Evolutionary conservation across 2,329 filamentous ascomycete genomes (phyloP), one percentile per base, ranked within the genome.

Genomic region (Orbilia ellipsospora): DNA sequence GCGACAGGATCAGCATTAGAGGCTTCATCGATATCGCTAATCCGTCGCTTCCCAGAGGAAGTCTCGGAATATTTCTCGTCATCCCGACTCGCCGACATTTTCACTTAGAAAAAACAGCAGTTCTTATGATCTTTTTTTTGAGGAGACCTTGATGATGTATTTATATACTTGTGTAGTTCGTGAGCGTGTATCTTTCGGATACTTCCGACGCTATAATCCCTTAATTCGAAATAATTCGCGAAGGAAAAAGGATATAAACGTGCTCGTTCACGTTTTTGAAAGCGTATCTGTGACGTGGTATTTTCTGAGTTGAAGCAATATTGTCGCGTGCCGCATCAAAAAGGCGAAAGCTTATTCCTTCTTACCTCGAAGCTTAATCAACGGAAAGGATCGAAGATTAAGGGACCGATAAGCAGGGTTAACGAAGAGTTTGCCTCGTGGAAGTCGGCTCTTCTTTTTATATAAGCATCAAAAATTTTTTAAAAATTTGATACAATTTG

Each of bases 31-130:
- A 68, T 28, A 52, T 68, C 64, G n/a, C 64, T 68, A 26, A 44
- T 52, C 13, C 64, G 64, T 51, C 44, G 18, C 55, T 60, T 68
- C 54, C 54, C 64, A 1, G 64, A 68, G 44, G 64, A 68, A 42
- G 54, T 60, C 10, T 68, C 64, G 16, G 54, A 68, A 55, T 28
- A 68, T 16, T 60, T 68, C 26, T 68, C 64, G 18, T 68, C 64
- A 42, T 68, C 64, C 26, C 52, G 54, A n/a, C 16, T 55, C 42
- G 42, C 26, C 42, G 64, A 68, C 64, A 68, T 68, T 6, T 56
- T 66, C 2, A 44, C 36, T 48, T 1, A 23, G 6, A 23, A 48
- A 52, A 52, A 23, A 2, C 1, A 36, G 10, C 31, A 36, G 5
- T 36, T 36, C 31, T 10, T 10, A 36, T 10, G 8, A 1, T 7